phyloP scores from a whole-genome alignment of 331 rosid species.

The Acacia concinna region DNA sequence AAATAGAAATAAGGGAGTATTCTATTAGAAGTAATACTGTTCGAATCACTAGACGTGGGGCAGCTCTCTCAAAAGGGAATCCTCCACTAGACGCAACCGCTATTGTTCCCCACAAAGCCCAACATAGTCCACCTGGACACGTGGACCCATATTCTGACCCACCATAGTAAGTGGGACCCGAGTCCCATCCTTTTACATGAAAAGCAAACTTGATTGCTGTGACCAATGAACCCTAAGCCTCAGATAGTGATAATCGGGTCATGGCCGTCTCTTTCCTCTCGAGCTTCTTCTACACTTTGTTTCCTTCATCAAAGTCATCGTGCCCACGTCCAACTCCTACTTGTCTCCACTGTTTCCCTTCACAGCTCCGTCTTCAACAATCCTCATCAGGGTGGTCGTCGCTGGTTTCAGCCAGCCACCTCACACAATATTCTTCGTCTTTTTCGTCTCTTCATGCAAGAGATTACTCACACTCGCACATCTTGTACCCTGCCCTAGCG shows the following conservation, averaged over 20 bases:
- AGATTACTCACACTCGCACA: background rate
- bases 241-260: background rate
- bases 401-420: constrained; percentile 1
- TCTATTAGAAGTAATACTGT: too few species aligned
- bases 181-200: background rate
- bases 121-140: background rate
- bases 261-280: constrained; percentile 43
- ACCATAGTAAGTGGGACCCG: background rate
- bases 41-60: too few species aligned
- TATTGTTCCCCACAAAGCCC: background rate
- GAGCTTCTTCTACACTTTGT: constrained; percentile 35
- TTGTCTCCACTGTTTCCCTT: background rate
- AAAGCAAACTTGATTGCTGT: background rate
- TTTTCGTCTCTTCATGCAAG: background rate
- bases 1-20: too few species aligned
- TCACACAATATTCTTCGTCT: background rate
- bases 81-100: too few species aligned
- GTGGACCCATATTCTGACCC: background rate
- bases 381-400: constrained; percentile 14
- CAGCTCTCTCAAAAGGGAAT: too few species aligned
- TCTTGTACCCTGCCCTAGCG: constrained; percentile 37
- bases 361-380: constrained; percentile 21
- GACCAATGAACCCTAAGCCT: background rate
- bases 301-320: constrained; percentile 26
- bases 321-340: background rate